phyloP scores from a whole-genome alignment of 805 yeast species.

The Saccharomyces jurei region DNA sequence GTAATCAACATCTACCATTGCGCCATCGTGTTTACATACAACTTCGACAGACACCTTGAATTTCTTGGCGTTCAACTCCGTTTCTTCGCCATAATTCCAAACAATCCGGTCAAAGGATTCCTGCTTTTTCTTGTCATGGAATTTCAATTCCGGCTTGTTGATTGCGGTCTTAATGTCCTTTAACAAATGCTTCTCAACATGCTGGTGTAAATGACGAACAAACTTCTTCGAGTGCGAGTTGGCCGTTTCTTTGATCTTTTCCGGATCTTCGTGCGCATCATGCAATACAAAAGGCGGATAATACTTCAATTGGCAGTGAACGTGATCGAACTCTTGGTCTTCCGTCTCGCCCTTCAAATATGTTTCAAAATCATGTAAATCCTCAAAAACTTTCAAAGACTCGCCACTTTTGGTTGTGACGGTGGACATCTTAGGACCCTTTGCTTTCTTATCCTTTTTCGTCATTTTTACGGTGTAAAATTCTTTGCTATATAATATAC shows the following conservation, averaged over 20 bases:
- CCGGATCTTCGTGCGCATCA: slow-evolving; percentile 60
- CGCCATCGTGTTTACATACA: slow-evolving; percentile 55
- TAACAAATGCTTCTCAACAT: slow-evolving; percentile 60
- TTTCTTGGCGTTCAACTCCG: slow-evolving; percentile 52
- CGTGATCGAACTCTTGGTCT: slow-evolving; percentile 64
- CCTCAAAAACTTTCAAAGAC: slow-evolving; percentile 44
- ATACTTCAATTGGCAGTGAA: slow-evolving; percentile 59
- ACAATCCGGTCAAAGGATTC: slow-evolving; percentile 41
- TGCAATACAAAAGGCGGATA: slow-evolving; percentile 67
- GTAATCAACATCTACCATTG: slow-evolving; percentile 62
- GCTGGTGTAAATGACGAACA: slow-evolving; percentile 67
- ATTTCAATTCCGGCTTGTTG: slow-evolving; percentile 44
- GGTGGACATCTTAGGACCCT: slow-evolving; percentile 24
- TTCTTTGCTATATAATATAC: neutral
- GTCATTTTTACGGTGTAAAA: slow-evolving; percentile 12
- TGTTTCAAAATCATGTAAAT: slow-evolving; percentile 51
- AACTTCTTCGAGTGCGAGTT: slow-evolving; percentile 66
- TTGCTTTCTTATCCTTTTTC: slow-evolving; percentile 24
- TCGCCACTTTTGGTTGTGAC: slow-evolving; percentile 26
- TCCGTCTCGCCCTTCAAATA: slow-evolving; percentile 65
- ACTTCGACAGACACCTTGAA: slow-evolving; percentile 60
- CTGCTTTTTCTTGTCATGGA: slow-evolving; percentile 42
- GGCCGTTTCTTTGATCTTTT: slow-evolving; percentile 62
- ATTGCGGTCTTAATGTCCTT: slow-evolving; percentile 55
- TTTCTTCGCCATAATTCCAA: slow-evolving; percentile 56